Evolutionary conservation across 768 basidiomycete genomes (phyloP).

Genomic region (Amanita inopinata): DNA sequence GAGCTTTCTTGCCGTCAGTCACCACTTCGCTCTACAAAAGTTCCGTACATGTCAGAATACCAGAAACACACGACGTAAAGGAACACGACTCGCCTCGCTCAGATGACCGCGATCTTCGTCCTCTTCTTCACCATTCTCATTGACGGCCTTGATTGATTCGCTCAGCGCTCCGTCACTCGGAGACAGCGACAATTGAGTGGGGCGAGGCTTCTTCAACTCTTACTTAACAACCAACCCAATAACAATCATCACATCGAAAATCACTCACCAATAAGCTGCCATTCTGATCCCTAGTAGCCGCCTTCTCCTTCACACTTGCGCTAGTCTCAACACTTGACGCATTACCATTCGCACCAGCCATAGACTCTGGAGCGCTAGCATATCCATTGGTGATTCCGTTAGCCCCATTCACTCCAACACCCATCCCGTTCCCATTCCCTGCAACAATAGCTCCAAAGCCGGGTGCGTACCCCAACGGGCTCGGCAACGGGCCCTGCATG

Average conservation of each 20-base stretch:
- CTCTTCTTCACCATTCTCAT: constrained; percentile 23
- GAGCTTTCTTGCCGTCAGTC: constrained; percentile 27
- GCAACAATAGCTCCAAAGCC: neutral
- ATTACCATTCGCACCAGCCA: too few relatives aligned
- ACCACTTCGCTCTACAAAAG: constrained; percentile 40
- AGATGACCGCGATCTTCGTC: constrained; percentile 45
- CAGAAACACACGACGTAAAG: constrained; percentile 6
- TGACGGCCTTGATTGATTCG: constrained; percentile 27
- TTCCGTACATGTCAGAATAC: neutral
- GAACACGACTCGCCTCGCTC: constrained; percentile 51
- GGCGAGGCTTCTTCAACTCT: constrained; percentile 29
- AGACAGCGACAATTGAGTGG: constrained; percentile 43
- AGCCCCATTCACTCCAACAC: neutral
- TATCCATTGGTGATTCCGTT: constrained; percentile 1
- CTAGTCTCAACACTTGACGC: too few relatives aligned
- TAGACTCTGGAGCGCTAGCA: too few relatives aligned
- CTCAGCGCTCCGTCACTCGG: constrained; percentile 54
- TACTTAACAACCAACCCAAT: constrained; percentile 1
- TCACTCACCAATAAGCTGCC: neutral
- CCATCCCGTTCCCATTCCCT: too few relatives aligned
- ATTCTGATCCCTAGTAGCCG: neutral
- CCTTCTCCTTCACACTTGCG: too few relatives aligned
- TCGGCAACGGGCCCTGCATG: constrained; percentile 33
- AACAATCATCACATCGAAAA: constrained; percentile 1
- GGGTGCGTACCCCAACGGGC: constrained; percentile 26